phyloP scores from a whole-genome alignment of 176 grass and related monocot species.

The Phoenix roebelenii region DNA sequence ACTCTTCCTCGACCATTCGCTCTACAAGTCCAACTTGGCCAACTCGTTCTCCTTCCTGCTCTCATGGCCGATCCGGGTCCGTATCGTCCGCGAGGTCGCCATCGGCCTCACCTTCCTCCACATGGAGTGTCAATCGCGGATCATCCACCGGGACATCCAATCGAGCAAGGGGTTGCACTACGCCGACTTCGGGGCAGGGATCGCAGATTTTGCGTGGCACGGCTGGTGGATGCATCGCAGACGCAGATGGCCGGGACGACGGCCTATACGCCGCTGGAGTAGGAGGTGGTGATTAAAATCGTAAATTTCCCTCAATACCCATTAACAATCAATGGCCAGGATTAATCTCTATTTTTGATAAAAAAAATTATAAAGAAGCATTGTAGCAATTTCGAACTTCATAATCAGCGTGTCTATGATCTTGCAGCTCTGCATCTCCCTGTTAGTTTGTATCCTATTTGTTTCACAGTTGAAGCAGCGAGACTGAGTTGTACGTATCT shows the following conservation, averaged over 20 bases:
- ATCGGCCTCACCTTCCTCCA: slow-evolving; percentile 62
- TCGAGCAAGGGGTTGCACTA: slow-evolving; percentile 71
- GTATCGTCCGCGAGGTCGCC: slow-evolving; percentile 36
- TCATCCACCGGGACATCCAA: slow-evolving; percentile 81
- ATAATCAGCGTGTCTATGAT: too few relatives aligned
- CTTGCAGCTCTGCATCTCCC: too few relatives aligned
- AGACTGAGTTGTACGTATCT: too few relatives aligned
- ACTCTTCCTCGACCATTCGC: slow-evolving; percentile 61
- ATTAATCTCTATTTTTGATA: too few relatives aligned
- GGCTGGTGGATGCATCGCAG: slow-evolving; percentile 31
- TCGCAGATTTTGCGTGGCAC: slow-evolving; percentile 73
- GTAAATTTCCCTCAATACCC: too few relatives aligned
- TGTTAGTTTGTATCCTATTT: too few relatives aligned
- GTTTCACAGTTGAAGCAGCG: too few relatives aligned
- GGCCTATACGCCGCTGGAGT: slow-evolving; percentile 77
- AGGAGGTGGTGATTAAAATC: slow-evolving; percentile 15
- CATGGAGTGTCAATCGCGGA: slow-evolving; percentile 35
- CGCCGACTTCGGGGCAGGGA: slow-evolving; percentile 49
- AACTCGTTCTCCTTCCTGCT: slow-evolving; percentile 7
- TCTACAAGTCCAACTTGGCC: slow-evolving; percentile 30
- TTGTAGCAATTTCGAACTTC: too few relatives aligned
- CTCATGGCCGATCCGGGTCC: slow-evolving; percentile 36
- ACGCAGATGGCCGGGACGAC: slow-evolving; percentile 61
- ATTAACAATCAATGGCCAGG: too few relatives aligned
- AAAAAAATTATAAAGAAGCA: too few relatives aligned